These are phyloP conservation scores for Cladosporium sp. DNA, from an alignment of 2,329 filamentous ascomycete species.

Conservation along the genomic window DNA sequence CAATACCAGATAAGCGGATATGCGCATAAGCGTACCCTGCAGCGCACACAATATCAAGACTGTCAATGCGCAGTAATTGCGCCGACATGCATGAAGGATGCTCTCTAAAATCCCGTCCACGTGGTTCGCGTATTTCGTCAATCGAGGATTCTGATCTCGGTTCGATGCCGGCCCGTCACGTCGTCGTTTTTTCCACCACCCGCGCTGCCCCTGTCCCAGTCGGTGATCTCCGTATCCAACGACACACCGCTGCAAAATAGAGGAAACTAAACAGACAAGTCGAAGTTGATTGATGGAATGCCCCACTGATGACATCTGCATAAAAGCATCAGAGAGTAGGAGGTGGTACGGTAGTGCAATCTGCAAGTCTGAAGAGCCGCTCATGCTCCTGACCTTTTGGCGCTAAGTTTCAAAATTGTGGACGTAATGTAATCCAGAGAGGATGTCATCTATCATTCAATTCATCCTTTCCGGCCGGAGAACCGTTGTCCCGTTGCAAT, in stretches of 20 bases:
- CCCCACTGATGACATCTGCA: background rate
- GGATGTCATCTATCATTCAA: too few relatives aligned
- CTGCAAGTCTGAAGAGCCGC: slow-evolving; percentile 8
- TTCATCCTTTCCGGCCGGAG: background rate
- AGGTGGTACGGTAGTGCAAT: background rate
- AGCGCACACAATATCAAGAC: background rate
- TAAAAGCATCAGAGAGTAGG: background rate
- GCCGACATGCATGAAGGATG: background rate
- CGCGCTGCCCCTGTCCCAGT: slow-evolving; percentile 1
- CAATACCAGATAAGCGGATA: background rate
- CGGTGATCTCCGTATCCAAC: background rate
- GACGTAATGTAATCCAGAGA: background rate
- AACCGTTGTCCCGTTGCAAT: background rate
- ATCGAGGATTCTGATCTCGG: background rate
- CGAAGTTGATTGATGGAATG: background rate
- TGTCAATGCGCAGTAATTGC: background rate
- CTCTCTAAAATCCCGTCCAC: background rate
- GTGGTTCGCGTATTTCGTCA: background rate
- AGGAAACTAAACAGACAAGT: background rate
- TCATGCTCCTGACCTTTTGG: background rate
- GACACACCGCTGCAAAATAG: background rate
- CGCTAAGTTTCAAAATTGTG: background rate
- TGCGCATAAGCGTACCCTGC: background rate
- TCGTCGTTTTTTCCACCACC: background rate
- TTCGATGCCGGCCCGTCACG: slow-evolving; percentile 1